Evolutionary conservation across 306 rosid species (phyloP), one percentile per base, ranked within the genome.

Genomic region (Abrus pulchellus): DNA sequence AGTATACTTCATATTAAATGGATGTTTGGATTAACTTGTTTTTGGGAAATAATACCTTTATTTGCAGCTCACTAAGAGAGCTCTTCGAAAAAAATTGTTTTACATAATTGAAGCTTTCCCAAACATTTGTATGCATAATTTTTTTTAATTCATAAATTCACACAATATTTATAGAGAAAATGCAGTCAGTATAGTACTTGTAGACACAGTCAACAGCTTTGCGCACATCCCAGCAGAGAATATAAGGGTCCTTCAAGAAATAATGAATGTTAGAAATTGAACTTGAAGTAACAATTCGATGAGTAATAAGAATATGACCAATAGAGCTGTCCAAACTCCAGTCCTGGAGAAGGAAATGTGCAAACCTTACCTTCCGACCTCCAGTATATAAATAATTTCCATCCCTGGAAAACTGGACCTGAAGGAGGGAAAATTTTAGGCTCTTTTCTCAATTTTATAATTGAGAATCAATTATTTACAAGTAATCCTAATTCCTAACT

Each of bases 211-310:
- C 97, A 45, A 89, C 94, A n/a, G 93, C 75, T 80, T 95, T 95
- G 83, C 99, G 97, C 59, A 91, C 85, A 87, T 95, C 99, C 99
- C 98, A 95, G 89, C 99, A 93, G 60, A 95, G 84, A 84, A 95
- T 90, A 56, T 93, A 93, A n/a, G 98, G 98, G 80, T 95, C 99
- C 99, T 95, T 74, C 88, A 86, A 77, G 82, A 36, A 86, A 83
- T 71, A 78, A 27, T 60, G 36, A 80, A 79, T 62, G 76, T 56
- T 60, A 41, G 75, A 72, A 36, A 84, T 83, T 80, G 49, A 74
- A 41, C 63, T 30, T 63, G 33, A 68, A 54, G 74, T 54, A 38
- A 48, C 9, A 75, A 45, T 40, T 53, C 43, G 14, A 29, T n/a
- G 1, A 9, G 55, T 48, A 59, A 74, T 29, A 47, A 67, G 53